Evolutionary conservation across 257 asterid genomes (phyloP).

Genomic region (Primulina huaijiensis): DNA sequence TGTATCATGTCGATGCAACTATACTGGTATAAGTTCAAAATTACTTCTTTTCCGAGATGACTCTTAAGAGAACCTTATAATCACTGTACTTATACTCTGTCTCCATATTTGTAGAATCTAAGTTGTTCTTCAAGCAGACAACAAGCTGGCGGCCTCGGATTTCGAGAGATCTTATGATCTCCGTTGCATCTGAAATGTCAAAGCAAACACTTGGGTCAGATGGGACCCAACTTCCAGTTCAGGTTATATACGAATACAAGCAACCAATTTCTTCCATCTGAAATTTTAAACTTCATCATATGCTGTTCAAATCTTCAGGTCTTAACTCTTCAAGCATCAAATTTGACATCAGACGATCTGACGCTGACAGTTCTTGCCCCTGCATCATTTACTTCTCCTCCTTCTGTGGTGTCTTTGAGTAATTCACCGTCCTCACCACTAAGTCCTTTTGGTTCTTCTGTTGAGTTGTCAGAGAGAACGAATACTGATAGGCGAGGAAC

Average conservation of each 20-base stretch:
- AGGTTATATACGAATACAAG: conserved; percentile 50
- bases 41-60: conserved; percentile 4
- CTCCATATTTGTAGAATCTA: conserved; percentile 65
- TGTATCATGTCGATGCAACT: conserved; percentile 95
- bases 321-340: conserved; percentile 93
- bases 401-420: conserved; percentile 80
- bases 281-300: conserved; percentile 27
- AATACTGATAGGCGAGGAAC: conserved; percentile 39
- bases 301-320: conserved; percentile 56
- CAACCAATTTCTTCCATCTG: conserved; percentile 14
- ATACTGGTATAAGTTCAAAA: conserved; percentile 58
- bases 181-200: conserved; percentile 95
- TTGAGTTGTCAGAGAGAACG: conserved; percentile 41
- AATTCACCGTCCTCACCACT: conserved; percentile 58
- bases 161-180: conserved; percentile 86
- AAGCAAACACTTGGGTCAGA: conserved; percentile 64
- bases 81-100: conserved; percentile 20
- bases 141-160: conserved; percentile 90
- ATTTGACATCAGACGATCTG: conserved; percentile 81
- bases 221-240: conserved; percentile 82
- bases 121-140: conserved; percentile 83
- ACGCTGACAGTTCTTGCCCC: conserved; percentile 96
- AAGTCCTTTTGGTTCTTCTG: conserved; percentile 45
- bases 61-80: conserved; percentile 17
- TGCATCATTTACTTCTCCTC: conserved; percentile 88